phyloP scores from a whole-genome alignment of 805 yeast species.

The Zygoascus tannicola region DNA sequence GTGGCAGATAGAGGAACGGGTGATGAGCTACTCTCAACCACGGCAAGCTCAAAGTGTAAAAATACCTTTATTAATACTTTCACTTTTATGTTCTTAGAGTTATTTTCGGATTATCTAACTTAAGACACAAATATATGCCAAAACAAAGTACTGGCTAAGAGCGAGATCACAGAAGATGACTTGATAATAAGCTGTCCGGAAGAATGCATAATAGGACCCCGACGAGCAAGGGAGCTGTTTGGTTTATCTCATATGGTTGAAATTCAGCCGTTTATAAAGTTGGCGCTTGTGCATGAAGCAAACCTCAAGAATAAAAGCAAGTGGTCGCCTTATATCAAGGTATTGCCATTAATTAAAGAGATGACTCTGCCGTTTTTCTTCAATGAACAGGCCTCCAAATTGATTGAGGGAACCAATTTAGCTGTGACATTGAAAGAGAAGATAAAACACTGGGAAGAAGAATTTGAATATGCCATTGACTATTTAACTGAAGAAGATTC shows the following conservation, averaged over 20 bases:
- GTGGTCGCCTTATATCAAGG: conserved; percentile 39
- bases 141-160: conserved; percentile 8
- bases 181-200: conserved; percentile 15
- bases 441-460: conserved; percentile 40
- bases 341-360: conserved; percentile 37
- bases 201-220: conserved; percentile 15
- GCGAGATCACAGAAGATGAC: conserved; percentile 9
- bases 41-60: too few species aligned
- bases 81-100: too few species aligned
- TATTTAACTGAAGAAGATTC: background rate
- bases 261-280: conserved; percentile 11
- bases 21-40: too few species aligned
- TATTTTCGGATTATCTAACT: too few species aligned
- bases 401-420: conserved; percentile 62
- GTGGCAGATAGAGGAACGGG: too few species aligned
- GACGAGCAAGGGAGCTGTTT: conserved; percentile 11
- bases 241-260: background rate
- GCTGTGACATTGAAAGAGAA: conserved; percentile 44
- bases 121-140: background rate
- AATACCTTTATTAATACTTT: too few species aligned
- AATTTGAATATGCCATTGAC: conserved; percentile 36
- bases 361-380: conserved; percentile 57
- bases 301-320: conserved; percentile 18
- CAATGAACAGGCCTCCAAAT: conserved; percentile 37
- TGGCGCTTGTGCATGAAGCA: conserved; percentile 15